Percentiles rank a stretch among this genome's conserved stretches.
Conservation (phyloP, 257 asterid species). For the Solanum rostratum region DNA sequence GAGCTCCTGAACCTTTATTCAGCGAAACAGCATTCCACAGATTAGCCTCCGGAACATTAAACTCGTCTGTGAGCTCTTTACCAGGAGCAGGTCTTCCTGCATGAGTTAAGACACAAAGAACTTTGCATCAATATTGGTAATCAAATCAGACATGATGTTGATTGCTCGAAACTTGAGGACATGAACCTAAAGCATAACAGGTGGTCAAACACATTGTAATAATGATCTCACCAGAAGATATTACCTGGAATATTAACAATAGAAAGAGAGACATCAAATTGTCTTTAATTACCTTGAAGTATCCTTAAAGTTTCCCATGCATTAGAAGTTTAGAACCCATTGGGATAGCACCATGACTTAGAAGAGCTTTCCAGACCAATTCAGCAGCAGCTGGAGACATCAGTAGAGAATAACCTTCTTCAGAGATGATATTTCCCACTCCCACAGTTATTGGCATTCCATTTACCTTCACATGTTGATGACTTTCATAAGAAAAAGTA, state of each 20-base stretch:
- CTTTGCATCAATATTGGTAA: background rate
- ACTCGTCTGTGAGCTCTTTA: slow-evolving; percentile 82
- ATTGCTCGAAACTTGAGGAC: background rate
- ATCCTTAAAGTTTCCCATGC: slow-evolving; percentile 93
- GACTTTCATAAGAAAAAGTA: background rate
- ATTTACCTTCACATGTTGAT: slow-evolving; percentile 46
- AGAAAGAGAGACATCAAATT: background rate
- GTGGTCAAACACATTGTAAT: background rate
- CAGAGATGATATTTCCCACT: slow-evolving; percentile 72
- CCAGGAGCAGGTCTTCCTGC: slow-evolving; percentile 94
- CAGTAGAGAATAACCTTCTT: slow-evolving; percentile 76
- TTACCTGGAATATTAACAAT: background rate
- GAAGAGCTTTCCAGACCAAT: slow-evolving; percentile 61
- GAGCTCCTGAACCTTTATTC: slow-evolving; percentile 50
- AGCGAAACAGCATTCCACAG: slow-evolving; percentile 87
- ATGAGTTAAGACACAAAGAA: slow-evolving; percentile 10
- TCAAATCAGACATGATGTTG: background rate
- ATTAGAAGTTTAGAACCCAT: slow-evolving; percentile 51
- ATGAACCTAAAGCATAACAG: background rate
- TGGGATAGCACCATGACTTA: slow-evolving; percentile 57
- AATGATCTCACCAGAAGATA: background rate
- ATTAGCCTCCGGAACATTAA: slow-evolving; percentile 87
- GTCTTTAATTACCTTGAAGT: slow-evolving; percentile 51
- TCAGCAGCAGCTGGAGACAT: slow-evolving; percentile 58
- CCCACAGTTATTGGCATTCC: slow-evolving; percentile 87